phyloP scores from a whole-genome alignment of 2,329 filamentous ascomycete genomes.

The Paracamarosporium sp. region DNA sequence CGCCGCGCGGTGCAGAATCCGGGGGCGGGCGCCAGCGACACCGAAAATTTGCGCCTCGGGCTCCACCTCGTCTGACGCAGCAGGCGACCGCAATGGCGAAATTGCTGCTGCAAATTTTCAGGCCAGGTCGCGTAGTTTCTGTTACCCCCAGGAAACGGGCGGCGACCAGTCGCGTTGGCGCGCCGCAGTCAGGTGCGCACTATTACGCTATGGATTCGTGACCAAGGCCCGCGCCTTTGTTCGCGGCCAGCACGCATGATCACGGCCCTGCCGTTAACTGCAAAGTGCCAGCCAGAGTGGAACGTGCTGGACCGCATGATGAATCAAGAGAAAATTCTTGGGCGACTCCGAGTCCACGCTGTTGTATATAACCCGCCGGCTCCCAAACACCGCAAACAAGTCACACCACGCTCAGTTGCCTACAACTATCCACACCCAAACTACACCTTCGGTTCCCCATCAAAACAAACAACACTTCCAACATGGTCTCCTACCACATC shows the following conservation, averaged over 20 bases:
- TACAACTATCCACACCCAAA: slow-evolving; percentile 11
- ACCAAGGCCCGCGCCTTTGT: slow-evolving; percentile 26
- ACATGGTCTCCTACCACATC: slow-evolving; percentile 58
- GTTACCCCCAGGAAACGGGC: slow-evolving; percentile 30
- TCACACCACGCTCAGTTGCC: no score
- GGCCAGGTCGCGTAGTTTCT: slow-evolving; percentile 7
- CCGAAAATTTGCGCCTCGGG: slow-evolving; percentile 3
- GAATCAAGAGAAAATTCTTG: not conserved
- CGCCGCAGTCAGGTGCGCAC: slow-evolving; percentile 33
- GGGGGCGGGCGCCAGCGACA: not conserved
- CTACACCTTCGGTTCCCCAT: not conserved
- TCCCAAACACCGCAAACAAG: slow-evolving; percentile 14
- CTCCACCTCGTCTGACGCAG: slow-evolving; percentile 15
- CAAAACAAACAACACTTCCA: slow-evolving; percentile 27
- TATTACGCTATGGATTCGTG: slow-evolving; percentile 40
- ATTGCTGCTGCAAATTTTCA: slow-evolving; percentile 30
- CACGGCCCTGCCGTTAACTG: slow-evolving; percentile 50
- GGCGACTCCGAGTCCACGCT: no score
- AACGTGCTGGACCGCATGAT: slow-evolving; percentile 4
- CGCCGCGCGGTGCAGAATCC: not conserved
- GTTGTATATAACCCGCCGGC: slow-evolving; percentile 30
- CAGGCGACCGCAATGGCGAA: slow-evolving; percentile 19
- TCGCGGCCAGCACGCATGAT: slow-evolving; percentile 41
- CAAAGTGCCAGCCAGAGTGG: slow-evolving; percentile 41
- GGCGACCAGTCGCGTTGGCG: slow-evolving; percentile 17